These are phyloP conservation scores for Avena insularis DNA, from an alignment of 176 grass and related monocot genomes.

Conservation along the genomic window DNA sequence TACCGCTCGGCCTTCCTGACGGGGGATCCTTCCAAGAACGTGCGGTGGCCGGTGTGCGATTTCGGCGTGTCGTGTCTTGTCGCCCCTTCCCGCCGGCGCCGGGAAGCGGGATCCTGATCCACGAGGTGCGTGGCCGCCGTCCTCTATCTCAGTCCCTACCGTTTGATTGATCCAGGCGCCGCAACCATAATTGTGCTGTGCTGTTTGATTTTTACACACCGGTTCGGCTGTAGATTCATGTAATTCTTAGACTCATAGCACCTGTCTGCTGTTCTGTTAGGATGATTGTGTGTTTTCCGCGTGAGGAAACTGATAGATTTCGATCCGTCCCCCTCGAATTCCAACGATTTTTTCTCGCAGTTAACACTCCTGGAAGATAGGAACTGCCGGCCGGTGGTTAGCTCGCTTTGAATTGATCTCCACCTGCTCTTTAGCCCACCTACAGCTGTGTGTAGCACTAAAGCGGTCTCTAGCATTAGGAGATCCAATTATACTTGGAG, in stretches of 20 bases:
- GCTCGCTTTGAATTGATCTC: constrained; percentile 18
- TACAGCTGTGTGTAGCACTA: not conserved
- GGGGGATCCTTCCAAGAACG: constrained; percentile 27
- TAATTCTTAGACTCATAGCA: not conserved
- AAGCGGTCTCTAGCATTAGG: not conserved
- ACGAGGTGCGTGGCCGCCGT: constrained; percentile 23
- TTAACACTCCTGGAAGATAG: constrained; percentile 9
- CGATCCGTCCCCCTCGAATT: constrained; percentile 3
- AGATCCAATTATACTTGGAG: constrained; percentile 30
- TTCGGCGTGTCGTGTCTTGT: not conserved
- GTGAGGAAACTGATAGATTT: not conserved
- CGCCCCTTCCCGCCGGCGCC: not conserved
- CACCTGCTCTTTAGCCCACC: not conserved
- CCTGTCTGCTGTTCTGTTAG: not conserved
- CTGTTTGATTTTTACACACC: not conserved
- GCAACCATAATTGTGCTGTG: too few species aligned
- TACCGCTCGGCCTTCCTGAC: not conserved
- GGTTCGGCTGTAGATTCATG: not conserved
- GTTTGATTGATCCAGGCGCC: not conserved
- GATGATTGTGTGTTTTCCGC: not conserved
- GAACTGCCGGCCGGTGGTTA: constrained; percentile 19
- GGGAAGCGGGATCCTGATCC: not conserved
- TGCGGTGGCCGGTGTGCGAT: not conserved
- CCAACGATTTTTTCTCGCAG: not conserved
- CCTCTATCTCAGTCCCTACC: not conserved